Evolutionary conservation across 1,139 yeast species (phyloP), one percentile per base, ranked within the genome.

Genomic region (Yamadazyma conglobata): DNA sequence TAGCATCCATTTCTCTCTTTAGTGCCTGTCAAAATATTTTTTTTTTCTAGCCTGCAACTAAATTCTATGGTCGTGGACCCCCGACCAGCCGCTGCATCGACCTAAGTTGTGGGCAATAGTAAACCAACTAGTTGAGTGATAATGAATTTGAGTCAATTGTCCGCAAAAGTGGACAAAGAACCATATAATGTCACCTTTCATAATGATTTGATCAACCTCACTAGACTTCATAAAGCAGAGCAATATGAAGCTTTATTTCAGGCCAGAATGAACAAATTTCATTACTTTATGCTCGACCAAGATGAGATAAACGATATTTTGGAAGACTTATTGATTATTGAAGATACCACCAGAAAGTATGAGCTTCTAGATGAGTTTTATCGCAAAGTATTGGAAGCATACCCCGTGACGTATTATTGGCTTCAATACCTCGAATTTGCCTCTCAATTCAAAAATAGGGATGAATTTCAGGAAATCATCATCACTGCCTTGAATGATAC

Each of bases 1-100:
- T 73, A 24, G 95, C 78, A 56, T 91, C 77, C 96, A 89, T 89
- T n/a, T n/a, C n/a, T n/a, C n/a, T n/a, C n/a, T n/a, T n/a, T n/a
- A n/a, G n/a, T n/a, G n/a, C n/a, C n/a, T n/a, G n/a, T n/a, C n/a
- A n/a, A n/a, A n/a, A n/a, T n/a, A n/a, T n/a, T 10, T n/a, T n/a
- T n/a, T n/a, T n/a, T n/a, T n/a, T n/a, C n/a, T n/a, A n/a, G n/a
- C n/a, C n/a, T n/a, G n/a, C n/a, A n/a, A n/a, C n/a, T 17, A 10
- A n/a, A n/a, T n/a, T n/a, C n/a, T n/a, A n/a, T n/a, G n/a, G n/a
- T n/a, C n/a, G n/a, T n/a, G n/a, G n/a, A n/a, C n/a, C n/a, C n/a
- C n/a, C n/a, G n/a, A n/a, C n/a, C n/a, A n/a, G n/a, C n/a, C n/a
- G n/a, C n/a, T n/a, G n/a, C n/a, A n/a, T n/a, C n/a, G n/a, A n/a